Evolutionary conservation across 2,329 filamentous ascomycete genomes (phyloP).

Genomic region (Diaporthe sp.): DNA sequence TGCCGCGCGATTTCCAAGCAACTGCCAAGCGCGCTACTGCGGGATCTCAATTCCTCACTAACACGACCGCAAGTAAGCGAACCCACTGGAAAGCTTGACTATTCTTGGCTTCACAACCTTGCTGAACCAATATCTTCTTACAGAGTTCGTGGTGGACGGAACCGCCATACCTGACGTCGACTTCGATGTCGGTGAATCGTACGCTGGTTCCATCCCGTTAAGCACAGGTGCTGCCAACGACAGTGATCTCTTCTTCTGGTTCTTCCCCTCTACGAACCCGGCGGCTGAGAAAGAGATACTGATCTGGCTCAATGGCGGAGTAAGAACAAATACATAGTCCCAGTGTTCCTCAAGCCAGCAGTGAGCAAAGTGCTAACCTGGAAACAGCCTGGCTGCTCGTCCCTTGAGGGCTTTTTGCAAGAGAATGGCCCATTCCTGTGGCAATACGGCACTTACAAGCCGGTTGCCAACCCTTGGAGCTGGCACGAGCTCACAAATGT

Average conservation of each 20-base stretch:
- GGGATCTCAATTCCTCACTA: slow-evolving; percentile 38
- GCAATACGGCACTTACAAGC: slow-evolving; percentile 77
- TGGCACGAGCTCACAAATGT: slow-evolving; percentile 84
- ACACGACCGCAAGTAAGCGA: slow-evolving; percentile 38
- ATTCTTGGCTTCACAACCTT: not conserved
- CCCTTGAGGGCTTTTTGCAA: slow-evolving; percentile 77
- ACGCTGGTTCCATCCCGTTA: slow-evolving; percentile 74
- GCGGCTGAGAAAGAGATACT: slow-evolving; percentile 69
- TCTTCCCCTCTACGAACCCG: slow-evolving; percentile 70
- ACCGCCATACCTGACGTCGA: slow-evolving; percentile 75
- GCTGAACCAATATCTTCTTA: not conserved
- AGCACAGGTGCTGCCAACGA: slow-evolving; percentile 59
- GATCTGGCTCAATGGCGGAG: slow-evolving; percentile 72
- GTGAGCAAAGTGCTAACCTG: not conserved
- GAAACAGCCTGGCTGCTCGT: slow-evolving; percentile 67
- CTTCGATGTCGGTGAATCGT: slow-evolving; percentile 77
- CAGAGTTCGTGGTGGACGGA: slow-evolving; percentile 76
- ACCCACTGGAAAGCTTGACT: not conserved
- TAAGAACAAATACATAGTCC: slow-evolving; percentile 45
- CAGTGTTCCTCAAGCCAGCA: not conserved
- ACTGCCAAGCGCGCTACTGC: slow-evolving; percentile 37
- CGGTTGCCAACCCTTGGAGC: slow-evolving; percentile 76
- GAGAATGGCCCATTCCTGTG: slow-evolving; percentile 83
- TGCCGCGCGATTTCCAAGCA: slow-evolving; percentile 21
- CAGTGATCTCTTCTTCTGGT: slow-evolving; percentile 73